phyloP scores from a whole-genome alignment of 2,329 filamentous ascomycete species.

The Didymella arachidicola region DNA sequence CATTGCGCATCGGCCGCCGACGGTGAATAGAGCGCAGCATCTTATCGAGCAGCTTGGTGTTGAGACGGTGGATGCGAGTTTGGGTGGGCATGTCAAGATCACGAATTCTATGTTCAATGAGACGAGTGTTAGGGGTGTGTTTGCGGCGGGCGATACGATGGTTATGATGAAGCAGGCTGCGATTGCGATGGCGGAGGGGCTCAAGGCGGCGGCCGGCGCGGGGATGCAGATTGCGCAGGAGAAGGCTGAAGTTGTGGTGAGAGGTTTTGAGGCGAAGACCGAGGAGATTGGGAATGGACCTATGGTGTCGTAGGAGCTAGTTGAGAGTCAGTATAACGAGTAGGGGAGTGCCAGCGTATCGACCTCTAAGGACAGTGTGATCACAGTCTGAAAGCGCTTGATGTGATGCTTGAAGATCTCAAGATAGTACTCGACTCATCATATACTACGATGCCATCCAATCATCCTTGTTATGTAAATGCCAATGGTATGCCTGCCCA shows the following conservation, averaged over 20 bases:
- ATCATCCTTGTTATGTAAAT: background rate
- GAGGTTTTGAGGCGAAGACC: conserved; percentile 22
- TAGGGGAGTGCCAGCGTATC: background rate
- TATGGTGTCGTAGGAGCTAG: background rate
- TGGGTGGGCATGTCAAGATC: conserved; percentile 55
- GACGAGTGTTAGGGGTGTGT: conserved; percentile 61
- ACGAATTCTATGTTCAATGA: conserved; percentile 56
- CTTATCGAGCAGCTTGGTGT: conserved; percentile 43
- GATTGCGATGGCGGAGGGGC: conserved; percentile 40
- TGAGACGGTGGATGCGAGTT: conserved; percentile 49
- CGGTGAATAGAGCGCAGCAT: conserved; percentile 41
- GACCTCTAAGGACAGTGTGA: background rate
- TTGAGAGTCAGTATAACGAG: background rate
- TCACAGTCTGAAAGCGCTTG: background rate
- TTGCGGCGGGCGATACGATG: conserved; percentile 61
- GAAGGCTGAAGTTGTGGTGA: conserved; percentile 24
- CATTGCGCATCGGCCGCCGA: conserved; percentile 39
- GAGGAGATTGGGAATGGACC: background rate
- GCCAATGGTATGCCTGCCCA: conserved; percentile 1
- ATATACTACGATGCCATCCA: background rate
- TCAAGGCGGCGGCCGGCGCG: conserved; percentile 40
- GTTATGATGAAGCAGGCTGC: conserved; percentile 43
- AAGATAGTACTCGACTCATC: background rate
- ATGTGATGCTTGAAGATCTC: background rate
- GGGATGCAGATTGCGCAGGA: conserved; percentile 36